These are phyloP conservation scores for Tothia fuscella DNA, from an alignment of 2,329 filamentous ascomycete genomes.

Conservation along the genomic window DNA sequence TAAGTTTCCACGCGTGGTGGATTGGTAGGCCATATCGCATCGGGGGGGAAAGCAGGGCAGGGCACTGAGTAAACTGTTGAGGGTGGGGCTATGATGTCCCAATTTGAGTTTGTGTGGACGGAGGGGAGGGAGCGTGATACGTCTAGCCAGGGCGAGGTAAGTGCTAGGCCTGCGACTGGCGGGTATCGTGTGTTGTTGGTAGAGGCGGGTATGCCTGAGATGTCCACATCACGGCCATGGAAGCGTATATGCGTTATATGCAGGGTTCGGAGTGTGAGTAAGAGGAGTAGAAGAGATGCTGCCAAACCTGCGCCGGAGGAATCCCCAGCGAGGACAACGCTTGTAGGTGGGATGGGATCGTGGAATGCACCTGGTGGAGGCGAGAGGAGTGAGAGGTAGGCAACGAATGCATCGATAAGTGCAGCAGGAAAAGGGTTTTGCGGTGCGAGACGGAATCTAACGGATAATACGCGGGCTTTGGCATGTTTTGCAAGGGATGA, in stretches of 20 bases:
- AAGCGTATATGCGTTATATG: constrained; percentile 45
- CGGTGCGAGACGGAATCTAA: constrained; percentile 64
- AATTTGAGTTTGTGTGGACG: constrained; percentile 38
- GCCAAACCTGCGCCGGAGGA: constrained; percentile 61
- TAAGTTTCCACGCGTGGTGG: constrained; percentile 37
- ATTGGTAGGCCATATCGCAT: constrained; percentile 34
- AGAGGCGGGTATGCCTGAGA: constrained; percentile 42
- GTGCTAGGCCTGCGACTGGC: constrained; percentile 52
- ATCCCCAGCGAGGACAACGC: constrained; percentile 64
- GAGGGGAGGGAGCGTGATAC: constrained; percentile 53
- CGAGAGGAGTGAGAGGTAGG: constrained; percentile 62
- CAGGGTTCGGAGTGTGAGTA: constrained; percentile 30
- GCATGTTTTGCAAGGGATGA: constrained; percentile 54
- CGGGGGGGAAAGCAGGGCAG: constrained; percentile 28
- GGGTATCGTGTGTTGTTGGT: constrained; percentile 44
- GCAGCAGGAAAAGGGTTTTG: constrained; percentile 64
- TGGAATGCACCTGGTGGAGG: constrained; percentile 60
- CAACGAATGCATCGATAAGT: constrained; percentile 57
- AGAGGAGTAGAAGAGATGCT: constrained; percentile 47
- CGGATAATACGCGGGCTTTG: constrained; percentile 55
- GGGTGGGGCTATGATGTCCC: constrained; percentile 48
- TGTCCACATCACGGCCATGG: constrained; percentile 25
- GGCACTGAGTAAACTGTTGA: constrained; percentile 9
- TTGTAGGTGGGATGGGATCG: constrained; percentile 47
- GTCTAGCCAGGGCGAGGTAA: constrained; percentile 61